These are phyloP conservation scores for Carnegiea gigantea DNA, from an alignment of 179 eudicot genomes.

Conservation along the genomic window DNA sequence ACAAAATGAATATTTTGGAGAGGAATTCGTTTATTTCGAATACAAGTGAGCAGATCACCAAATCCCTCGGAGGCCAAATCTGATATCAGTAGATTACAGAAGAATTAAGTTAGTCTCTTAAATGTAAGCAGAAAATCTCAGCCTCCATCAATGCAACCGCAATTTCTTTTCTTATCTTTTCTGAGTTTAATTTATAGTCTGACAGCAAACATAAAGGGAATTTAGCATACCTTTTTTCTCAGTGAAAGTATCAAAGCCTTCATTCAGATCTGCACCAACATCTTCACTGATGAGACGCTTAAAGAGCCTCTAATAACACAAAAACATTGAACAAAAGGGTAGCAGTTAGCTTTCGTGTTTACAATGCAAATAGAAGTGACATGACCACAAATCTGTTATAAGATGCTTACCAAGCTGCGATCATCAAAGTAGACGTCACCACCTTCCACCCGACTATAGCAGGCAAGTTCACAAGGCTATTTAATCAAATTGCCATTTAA, in stretches of 20 bases:
- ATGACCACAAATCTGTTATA: slow-evolving; percentile 8
- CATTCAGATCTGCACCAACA: slow-evolving; percentile 87
- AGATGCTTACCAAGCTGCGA: slow-evolving; percentile 78
- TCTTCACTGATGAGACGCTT: slow-evolving; percentile 92
- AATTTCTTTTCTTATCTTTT: background rate
- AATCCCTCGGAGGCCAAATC: slow-evolving; percentile 94
- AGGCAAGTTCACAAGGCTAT: slow-evolving; percentile 92
- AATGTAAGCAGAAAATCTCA: background rate
- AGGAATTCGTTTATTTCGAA: slow-evolving; percentile 73
- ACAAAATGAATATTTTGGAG: slow-evolving; percentile 95
- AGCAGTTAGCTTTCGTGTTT: slow-evolving; percentile 2
- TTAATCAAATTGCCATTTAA: slow-evolving; percentile 48
- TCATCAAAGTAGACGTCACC: slow-evolving; percentile 96
- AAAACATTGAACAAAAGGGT: slow-evolving; percentile 12
- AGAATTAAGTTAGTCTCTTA: background rate
- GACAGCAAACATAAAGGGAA: background rate
- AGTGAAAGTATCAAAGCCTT: slow-evolving; percentile 86
- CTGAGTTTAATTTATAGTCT: background rate
- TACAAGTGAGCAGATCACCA: slow-evolving; percentile 87
- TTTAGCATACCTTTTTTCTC: slow-evolving; percentile 66
- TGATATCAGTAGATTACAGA: slow-evolving; percentile 35
- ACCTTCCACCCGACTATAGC: slow-evolving; percentile 92
- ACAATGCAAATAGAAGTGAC: background rate
- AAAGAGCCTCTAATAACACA: slow-evolving; percentile 78
- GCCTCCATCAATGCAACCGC: background rate